A percentile compares a stretch with the other conserved stretches of the same genome.
These are phyloP conservation scores for Aspergillus awamori DNA, from an alignment of 2,329 filamentous ascomycete genomes.

Conservation along the genomic window DNA sequence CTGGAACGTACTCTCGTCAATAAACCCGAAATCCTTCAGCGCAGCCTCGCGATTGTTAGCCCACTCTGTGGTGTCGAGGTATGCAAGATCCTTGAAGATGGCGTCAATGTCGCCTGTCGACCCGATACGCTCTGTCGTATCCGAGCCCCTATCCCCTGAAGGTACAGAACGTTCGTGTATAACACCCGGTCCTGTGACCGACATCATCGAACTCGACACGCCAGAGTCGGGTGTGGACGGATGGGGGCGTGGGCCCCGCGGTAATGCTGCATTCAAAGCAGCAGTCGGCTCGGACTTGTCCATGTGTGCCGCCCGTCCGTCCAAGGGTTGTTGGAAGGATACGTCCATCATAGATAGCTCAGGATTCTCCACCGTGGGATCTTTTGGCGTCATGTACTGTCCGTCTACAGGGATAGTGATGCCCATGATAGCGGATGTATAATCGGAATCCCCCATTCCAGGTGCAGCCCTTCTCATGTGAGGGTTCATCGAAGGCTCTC, in stretches of 20 bases:
- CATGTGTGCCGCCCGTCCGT: slow-evolving; percentile 14
- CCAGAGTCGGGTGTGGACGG: slow-evolving; percentile 39
- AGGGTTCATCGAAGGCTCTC: slow-evolving; percentile 17
- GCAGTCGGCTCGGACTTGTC: slow-evolving; percentile 29
- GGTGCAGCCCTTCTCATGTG: slow-evolving; percentile 15
- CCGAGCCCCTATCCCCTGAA: slow-evolving; percentile 14
- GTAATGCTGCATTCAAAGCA: slow-evolving; percentile 25
- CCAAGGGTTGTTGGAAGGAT: slow-evolving; percentile 21
- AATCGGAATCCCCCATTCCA: slow-evolving; percentile 24
- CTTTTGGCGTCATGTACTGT: slow-evolving; percentile 37
- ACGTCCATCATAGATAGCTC: slow-evolving; percentile 31
- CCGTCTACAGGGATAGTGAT: slow-evolving; percentile 38
- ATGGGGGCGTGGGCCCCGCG: slow-evolving; percentile 26
- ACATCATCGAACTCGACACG: slow-evolving; percentile 29
- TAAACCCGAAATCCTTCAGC: slow-evolving; percentile 48
- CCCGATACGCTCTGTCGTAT: slow-evolving; percentile 7
- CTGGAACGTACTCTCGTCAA: slow-evolving; percentile 49
- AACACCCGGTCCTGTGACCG: slow-evolving; percentile 10
- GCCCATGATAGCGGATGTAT: slow-evolving; percentile 34
- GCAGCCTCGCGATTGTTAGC: slow-evolving; percentile 44
- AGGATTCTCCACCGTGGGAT: slow-evolving; percentile 33
- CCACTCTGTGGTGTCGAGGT: slow-evolving; percentile 51
- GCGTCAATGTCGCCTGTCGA: slow-evolving; percentile 42
- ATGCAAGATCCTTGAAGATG: slow-evolving; percentile 50
- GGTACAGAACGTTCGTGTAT: slow-evolving; percentile 21